Conservation (phyloP, 768 basidiomycete genomes). For the Agaricus subrufescens region DNA sequence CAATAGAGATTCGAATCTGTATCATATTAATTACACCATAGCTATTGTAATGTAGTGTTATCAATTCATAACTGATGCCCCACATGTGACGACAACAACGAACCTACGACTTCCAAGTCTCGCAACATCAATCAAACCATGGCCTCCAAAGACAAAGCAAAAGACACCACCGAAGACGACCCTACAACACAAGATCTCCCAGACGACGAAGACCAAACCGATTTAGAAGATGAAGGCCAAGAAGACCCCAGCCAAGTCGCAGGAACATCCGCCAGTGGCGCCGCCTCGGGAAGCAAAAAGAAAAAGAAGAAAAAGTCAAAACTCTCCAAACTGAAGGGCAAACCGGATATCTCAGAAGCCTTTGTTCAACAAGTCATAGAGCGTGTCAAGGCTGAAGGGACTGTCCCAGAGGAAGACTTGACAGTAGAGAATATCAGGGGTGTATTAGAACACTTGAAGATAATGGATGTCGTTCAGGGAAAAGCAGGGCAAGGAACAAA, state of each 20-base stretch:
- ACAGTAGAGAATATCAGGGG: conserved; percentile 64
- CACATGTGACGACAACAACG: neutral
- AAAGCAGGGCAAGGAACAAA: conserved; percentile 73
- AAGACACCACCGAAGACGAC: neutral
- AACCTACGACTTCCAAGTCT: neutral
- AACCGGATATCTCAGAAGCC: conserved; percentile 51
- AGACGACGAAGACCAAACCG: conserved; percentile 1
- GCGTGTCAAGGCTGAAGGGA: conserved; percentile 58
- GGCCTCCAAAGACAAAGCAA: neutral
- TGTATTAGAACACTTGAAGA: conserved; percentile 71
- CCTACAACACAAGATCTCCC: neutral
- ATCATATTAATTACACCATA: too few relatives aligned
- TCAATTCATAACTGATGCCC: conserved; percentile 1
- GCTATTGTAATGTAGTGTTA: conserved; percentile 1
- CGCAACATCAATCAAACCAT: neutral
- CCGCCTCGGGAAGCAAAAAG: conserved; percentile 48
- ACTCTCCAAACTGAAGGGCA: conserved; percentile 45
- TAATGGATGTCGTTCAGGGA: conserved; percentile 83
- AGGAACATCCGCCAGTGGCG: neutral
- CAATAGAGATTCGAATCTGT: neutral
- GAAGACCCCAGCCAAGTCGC: conserved; percentile 13
- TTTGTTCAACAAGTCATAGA: conserved; percentile 66
- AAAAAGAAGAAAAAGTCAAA: conserved; percentile 91
- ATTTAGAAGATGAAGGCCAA: neutral
- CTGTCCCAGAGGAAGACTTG: conserved; percentile 36